phyloP scores from a whole-genome alignment of 345 rosid genomes.

The Boechera retrofracta region DNA sequence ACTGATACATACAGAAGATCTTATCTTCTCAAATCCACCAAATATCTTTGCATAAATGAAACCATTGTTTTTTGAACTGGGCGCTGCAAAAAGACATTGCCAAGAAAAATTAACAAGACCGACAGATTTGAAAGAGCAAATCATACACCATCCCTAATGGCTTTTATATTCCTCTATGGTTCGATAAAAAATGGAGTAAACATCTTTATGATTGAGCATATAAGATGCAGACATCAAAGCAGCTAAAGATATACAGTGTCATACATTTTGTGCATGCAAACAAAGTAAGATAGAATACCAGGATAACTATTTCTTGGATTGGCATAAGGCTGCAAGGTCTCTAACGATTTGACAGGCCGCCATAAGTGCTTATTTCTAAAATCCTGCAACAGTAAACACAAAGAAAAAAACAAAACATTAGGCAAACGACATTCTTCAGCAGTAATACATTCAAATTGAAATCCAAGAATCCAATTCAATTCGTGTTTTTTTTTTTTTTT shows the following conservation, averaged over 20 bases:
- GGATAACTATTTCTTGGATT: conserved; percentile 79
- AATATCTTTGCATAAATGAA: conserved; percentile 91
- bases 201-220: background rate
- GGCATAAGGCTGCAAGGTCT: conserved; percentile 87
- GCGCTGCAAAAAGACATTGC: conserved; percentile 53
- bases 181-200: background rate
- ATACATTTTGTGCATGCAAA: conserved; percentile 9
- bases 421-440: background rate
- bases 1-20: conserved; percentile 74
- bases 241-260: background rate
- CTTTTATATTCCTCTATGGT: background rate
- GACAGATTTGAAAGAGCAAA: conserved; percentile 8
- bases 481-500: background rate
- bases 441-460: background rate
- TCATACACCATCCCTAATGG: conserved; percentile 5
- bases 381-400: conserved; percentile 52
- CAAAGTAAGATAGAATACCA: conserved; percentile 52
- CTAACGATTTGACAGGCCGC: conserved; percentile 76
- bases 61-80: conserved; percentile 60
- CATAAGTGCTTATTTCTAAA: conserved; percentile 69
- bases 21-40: conserved; percentile 94
- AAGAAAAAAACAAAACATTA: background rate
- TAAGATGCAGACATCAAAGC: conserved; percentile 6
- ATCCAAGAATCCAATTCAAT: conserved; percentile 7
- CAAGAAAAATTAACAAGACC: conserved; percentile 21